Evolutionary conservation across 352 stramenopile species (phyloP), one percentile per base, ranked within the genome.

Genomic region (Phytopythium sindhum): DNA sequence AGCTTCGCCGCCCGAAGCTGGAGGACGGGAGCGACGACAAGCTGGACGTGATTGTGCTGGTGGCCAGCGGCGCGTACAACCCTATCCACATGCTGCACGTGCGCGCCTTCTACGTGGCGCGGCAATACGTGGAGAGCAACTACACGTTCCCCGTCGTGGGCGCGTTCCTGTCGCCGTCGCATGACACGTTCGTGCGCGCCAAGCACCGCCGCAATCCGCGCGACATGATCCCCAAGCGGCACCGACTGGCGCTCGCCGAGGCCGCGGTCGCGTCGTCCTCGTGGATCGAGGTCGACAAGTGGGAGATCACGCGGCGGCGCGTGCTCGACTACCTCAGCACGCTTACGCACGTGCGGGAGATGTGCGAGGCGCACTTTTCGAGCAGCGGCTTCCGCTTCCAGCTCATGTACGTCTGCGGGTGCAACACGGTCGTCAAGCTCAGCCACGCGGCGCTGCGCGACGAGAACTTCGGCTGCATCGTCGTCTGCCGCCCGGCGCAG

Each of bases 261-360:
- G 73, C 81, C 11, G 81, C 84, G 2, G 78, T 90, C 14, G 78
- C 75, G 10, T 78, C 74, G 4, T 91, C 81, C 0, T 90, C 81
- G 17, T 93, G 84, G 84, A 91, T 93, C 57, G 78, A 93, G 66
- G 81, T 88, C n/a, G 81, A 93, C 69, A 93, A 91, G 63, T 90
- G 84, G 82, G 84, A 91, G 66, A 91, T 91, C 64, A 93, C 81
- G 65, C 73, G 84, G 11, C 65, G 84, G 8, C 69, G 84, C 23
- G 84, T 93, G 50, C 65, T 90, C 26, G 81, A 93, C 63, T 93
- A 93, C 60, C 72, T 91, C 31, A 91, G 80, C 53, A 91, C 80
- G 35, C 66, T 93, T 54, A 88, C 71, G 1, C 84, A 92, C 60
- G 75, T 89, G 28, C 73, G 80, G 35, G 81, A 93, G 66, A 89